Evolutionary conservation across 306 rosid species (phyloP).

Genomic region (Gillenia trifoliata): DNA sequence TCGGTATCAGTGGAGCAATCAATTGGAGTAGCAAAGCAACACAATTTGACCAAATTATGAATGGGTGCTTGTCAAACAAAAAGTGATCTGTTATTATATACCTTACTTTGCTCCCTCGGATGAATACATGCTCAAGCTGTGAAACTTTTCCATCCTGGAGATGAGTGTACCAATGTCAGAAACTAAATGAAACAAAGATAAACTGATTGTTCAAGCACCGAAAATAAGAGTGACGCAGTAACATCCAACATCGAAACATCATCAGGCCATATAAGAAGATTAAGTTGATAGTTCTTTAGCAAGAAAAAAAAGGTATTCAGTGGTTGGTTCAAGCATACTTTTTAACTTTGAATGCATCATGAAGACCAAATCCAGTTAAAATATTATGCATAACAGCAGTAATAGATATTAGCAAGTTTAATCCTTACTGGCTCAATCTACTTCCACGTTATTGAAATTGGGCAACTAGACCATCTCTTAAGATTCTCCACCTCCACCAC

Average conservation of each 20-base stretch:
- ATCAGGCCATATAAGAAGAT: too few species aligned
- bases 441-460: not conserved
- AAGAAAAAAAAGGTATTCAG: not conserved
- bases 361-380: not conserved
- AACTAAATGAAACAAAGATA: not conserved
- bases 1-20: conserved; percentile 6
- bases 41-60: not conserved
- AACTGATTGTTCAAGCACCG: not conserved
- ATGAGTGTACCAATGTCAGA: conserved; percentile 14
- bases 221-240: not conserved
- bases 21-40: not conserved
- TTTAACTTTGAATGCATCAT: not conserved
- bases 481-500: not conserved
- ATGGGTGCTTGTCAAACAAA: not conserved
- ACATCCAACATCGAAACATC: not conserved
- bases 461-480: not conserved
- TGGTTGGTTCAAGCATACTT: not conserved
- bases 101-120: conserved; percentile 99
- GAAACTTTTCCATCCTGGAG: conserved; percentile 87
- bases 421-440: not conserved
- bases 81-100: conserved; percentile 17
- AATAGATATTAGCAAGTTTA: not conserved
- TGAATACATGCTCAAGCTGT: conserved; percentile 95
- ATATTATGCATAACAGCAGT: too few species aligned
- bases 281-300: too few species aligned